A percentile compares a stretch with the other conserved stretches of the same genome.
These are phyloP conservation scores for Limonium bicolor DNA, from an alignment of 148 eudicot genomes.

Conservation along the genomic window DNA sequence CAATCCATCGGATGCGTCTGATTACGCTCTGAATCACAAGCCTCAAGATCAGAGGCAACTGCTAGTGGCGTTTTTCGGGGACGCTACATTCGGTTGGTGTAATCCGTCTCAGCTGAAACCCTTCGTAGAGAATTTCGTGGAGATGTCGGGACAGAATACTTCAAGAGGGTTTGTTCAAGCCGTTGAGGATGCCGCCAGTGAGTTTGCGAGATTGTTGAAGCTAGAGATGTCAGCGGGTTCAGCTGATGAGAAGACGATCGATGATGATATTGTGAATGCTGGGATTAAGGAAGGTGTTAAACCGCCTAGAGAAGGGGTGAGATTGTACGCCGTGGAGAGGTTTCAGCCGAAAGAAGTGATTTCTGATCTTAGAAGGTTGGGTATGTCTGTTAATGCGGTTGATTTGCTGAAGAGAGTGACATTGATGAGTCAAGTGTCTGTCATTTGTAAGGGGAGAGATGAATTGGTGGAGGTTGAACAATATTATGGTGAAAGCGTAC, in stretches of 20 bases:
- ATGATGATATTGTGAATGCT: constrained; percentile 31
- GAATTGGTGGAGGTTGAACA: too few relatives aligned
- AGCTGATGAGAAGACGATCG: too few relatives aligned
- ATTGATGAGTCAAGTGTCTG: constrained; percentile 34
- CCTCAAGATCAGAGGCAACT: constrained; percentile 31
- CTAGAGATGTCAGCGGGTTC: too few relatives aligned
- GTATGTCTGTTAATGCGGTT: constrained; percentile 7
- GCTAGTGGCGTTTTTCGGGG: constrained; percentile 75
- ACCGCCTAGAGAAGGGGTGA: constrained; percentile 23
- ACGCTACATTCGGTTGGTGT: constrained; percentile 81
- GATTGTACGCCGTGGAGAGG: constrained; percentile 13
- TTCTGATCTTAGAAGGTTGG: constrained; percentile 16
- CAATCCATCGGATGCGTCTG: constrained; percentile 46
- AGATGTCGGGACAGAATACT: constrained; percentile 43
- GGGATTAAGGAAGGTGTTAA: constrained; percentile 46
- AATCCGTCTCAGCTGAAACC: constrained; percentile 41
- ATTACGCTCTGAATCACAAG: constrained; percentile 29
- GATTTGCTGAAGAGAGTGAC: constrained; percentile 27
- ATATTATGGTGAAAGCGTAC: too few relatives aligned
- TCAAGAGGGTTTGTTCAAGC: constrained; percentile 38
- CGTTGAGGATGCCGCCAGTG: constrained; percentile 33
- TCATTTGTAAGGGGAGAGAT: constrained; percentile 28
- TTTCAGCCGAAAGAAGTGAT: constrained; percentile 22
- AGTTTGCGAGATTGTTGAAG: constrained; percentile 31
- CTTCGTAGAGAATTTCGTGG: constrained; percentile 43